phyloP scores from a whole-genome alignment of 2,329 filamentous ascomycete species.

The Acrocalymma vagum region DNA sequence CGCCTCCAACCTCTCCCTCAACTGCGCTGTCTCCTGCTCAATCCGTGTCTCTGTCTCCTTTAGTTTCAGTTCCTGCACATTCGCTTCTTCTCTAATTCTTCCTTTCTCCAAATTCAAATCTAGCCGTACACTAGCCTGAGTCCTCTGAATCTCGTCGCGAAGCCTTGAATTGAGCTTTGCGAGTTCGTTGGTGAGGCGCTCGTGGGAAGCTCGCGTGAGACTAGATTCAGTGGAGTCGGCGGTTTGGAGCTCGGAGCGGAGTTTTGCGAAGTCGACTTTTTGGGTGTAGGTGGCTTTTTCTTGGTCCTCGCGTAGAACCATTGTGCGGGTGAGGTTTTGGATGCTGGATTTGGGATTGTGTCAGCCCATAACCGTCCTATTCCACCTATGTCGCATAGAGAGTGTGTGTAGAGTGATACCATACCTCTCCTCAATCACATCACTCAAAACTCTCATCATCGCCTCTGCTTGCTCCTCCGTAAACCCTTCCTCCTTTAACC shows the following conservation, averaged over 20 bases:
- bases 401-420: constrained; percentile 6
- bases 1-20: constrained; percentile 91
- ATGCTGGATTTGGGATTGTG: constrained; percentile 65
- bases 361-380: background rate
- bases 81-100: constrained; percentile 93
- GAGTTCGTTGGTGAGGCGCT: constrained; percentile 91
- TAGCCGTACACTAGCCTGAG: constrained; percentile 89
- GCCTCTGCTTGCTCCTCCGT: constrained; percentile 94
- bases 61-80: constrained; percentile 95
- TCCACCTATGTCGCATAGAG: background rate
- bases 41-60: constrained; percentile 99
- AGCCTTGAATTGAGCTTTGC: constrained; percentile 90
- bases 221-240: constrained; percentile 91
- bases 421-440: constrained; percentile 94
- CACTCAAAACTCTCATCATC: constrained; percentile 98
- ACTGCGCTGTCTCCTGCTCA: constrained; percentile 91
- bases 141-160: constrained; percentile 92
- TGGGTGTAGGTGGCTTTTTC: constrained; percentile 80
- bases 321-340: constrained; percentile 94
- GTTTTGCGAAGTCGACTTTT: constrained; percentile 97
- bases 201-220: constrained; percentile 87
- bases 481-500: constrained; percentile 89
- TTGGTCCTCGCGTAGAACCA: constrained; percentile 95
- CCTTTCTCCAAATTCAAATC: constrained; percentile 98
- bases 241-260: constrained; percentile 91